Percentiles rank a stretch among this genome's conserved stretches.
phyloP scores from a whole-genome alignment of 495 filamentous ascomycete genomes.

The Penicillium roqueforti region DNA sequence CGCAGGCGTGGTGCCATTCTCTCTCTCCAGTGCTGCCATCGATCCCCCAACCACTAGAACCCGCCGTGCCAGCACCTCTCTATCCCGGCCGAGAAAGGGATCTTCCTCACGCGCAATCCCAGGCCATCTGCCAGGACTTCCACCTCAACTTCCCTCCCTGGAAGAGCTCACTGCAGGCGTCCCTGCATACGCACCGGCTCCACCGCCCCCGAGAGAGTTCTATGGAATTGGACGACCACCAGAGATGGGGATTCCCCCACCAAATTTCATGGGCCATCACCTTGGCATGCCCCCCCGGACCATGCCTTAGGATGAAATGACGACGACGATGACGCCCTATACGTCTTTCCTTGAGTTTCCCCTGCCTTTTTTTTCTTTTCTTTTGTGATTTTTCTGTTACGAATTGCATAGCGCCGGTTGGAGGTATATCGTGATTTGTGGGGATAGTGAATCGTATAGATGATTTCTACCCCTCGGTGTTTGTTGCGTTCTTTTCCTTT shows the following conservation, averaged over 20 bases:
- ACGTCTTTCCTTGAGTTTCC: slow-evolving; percentile 22
- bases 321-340: slow-evolving; percentile 26
- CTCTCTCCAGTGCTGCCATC: slow-evolving; percentile 56
- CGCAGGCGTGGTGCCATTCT: slow-evolving; percentile 79
- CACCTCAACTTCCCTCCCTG: slow-evolving; percentile 42
- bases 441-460: slow-evolving; percentile 32
- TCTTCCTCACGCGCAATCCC: slow-evolving; percentile 38
- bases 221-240: slow-evolving; percentile 38
- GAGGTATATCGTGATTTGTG: slow-evolving; percentile 40
- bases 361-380: slow-evolving; percentile 16
- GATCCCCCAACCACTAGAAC: slow-evolving; percentile 49
- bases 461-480: slow-evolving; percentile 24
- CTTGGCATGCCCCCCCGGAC: slow-evolving; percentile 40
- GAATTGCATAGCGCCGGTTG: slow-evolving; percentile 46
- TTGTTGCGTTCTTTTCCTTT: slow-evolving; percentile 13
- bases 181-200: slow-evolving; percentile 42
- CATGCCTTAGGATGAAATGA: slow-evolving; percentile 33
- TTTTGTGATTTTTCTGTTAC: slow-evolving; percentile 34
- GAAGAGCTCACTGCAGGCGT: slow-evolving; percentile 46
- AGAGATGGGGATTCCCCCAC: slow-evolving; percentile 30
- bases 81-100: slow-evolving; percentile 41
- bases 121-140: slow-evolving; percentile 27
- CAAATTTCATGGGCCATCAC: slow-evolving; percentile 31
- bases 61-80: slow-evolving; percentile 44
- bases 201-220: slow-evolving; percentile 35